Evolutionary conservation across 306 rosid genomes (phyloP), one percentile per base, ranked within the genome.

Genomic region (Rosa multiflora): DNA sequence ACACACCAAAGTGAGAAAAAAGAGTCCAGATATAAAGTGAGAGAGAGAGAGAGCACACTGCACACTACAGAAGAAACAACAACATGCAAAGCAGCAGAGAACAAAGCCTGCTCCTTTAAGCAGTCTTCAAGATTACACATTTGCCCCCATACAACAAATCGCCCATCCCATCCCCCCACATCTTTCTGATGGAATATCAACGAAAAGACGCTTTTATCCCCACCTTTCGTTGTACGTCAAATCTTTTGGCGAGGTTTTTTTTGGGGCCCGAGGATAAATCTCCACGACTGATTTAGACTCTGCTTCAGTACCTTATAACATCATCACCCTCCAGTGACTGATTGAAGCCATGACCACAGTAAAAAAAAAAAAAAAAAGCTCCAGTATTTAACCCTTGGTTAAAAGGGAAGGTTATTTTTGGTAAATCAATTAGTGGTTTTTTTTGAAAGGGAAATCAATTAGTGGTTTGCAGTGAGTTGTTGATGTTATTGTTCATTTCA

Each of bases 11-110:
- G 91, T 81, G 42, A 63, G 18, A 29, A 37, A 84, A 87, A 86
- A 88, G 74, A 75, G 49, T 67, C 76, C 21, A 84, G 88, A 82
- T 83, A 88, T 85, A 87, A 89, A 94, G 93, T 71, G 84, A 77
- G 70, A 17, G 39, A 56, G 3, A 32, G 35, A 32, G 29, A 29
- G 29, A 29, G 29, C 29, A 29, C 29, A 29, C 29, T 29, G 58
- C 58, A 52, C 49, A 35, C 53, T 15, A 13, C 6, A 81, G 29
- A 5, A 72, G 88, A 88, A 88, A 87, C 63, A 74, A 72, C 79
- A 80, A 81, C 80, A 78, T 83, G 90, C 90, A 83, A 85, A 81
- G 88, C 81, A 70, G 21, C 10, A 53, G 10, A 56, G 70, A 51
- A 29, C 75, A 70, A 80, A 75, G 66, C 71, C 78, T 78, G 82